Percentiles rank a stretch among this genome's conserved stretches.
These are phyloP conservation scores for Acacia pycnantha DNA, from an alignment of 331 rosid species.

Conservation along the genomic window DNA sequence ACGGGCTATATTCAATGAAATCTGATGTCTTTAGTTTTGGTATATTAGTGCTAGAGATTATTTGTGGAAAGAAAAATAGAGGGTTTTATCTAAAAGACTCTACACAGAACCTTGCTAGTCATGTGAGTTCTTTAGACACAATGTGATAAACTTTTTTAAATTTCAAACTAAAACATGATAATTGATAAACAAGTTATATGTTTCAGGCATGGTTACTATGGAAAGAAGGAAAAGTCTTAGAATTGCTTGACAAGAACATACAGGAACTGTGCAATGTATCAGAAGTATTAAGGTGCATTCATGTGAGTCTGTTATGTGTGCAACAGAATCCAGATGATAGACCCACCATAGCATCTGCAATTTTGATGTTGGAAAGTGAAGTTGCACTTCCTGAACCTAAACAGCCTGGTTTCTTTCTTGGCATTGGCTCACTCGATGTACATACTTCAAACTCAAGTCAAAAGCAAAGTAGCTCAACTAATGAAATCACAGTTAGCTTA, in stretches of 20 bases:
- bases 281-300: slow-evolving; percentile 22
- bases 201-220: slow-evolving; percentile 27
- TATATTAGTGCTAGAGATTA: not conserved
- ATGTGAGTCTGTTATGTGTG: slow-evolving; percentile 27
- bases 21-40: not conserved
- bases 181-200: not conserved
- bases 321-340: slow-evolving; percentile 24
- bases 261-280: not conserved
- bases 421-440: not conserved
- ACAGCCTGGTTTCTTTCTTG: not conserved
- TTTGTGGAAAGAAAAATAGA: not conserved
- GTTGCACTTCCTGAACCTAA: slow-evolving; percentile 20
- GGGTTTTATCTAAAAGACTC: not conserved
- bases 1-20: not conserved
- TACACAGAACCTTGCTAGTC: not conserved
- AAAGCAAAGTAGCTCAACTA: not conserved
- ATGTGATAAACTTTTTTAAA: too few species aligned
- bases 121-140: not conserved
- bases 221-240: not conserved
- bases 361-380: slow-evolving; percentile 29
- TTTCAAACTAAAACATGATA: not conserved
- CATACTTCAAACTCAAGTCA: not conserved
- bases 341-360: slow-evolving; percentile 23
- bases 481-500: slow-evolving; percentile 3
- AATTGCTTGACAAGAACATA: slow-evolving; percentile 24